Percentiles rank a stretch among this genome's conserved stretches.
phyloP scores from a whole-genome alignment of 495 filamentous ascomycete species.

The Aspergillus hancockii region DNA sequence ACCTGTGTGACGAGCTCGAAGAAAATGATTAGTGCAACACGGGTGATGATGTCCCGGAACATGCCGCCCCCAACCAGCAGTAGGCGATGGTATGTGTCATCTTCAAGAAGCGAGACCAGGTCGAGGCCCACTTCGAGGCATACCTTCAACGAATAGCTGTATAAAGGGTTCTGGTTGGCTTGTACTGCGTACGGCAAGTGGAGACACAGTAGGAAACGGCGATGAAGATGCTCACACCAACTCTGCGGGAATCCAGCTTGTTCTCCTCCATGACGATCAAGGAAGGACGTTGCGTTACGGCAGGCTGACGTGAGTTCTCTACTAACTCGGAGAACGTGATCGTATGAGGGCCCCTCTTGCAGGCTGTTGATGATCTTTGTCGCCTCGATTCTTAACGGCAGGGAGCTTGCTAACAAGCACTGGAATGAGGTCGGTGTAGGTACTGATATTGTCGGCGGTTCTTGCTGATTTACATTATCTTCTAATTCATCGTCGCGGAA shows the following conservation, averaged over 20 bases:
- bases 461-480: background rate
- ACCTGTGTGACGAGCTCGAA: slow-evolving; percentile 39
- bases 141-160: slow-evolving; percentile 49
- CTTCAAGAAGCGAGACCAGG: slow-evolving; percentile 42
- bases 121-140: slow-evolving; percentile 44
- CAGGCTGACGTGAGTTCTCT: slow-evolving; percentile 36
- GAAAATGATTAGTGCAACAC: slow-evolving; percentile 32
- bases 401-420: slow-evolving; percentile 40
- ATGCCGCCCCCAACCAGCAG: slow-evolving; percentile 47
- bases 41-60: slow-evolving; percentile 47
- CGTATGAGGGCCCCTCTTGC: slow-evolving; percentile 45
- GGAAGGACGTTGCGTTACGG: slow-evolving; percentile 24
- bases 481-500: slow-evolving; percentile 44
- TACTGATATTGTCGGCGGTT: background rate
- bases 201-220: slow-evolving; percentile 49
- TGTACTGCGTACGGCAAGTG: slow-evolving; percentile 49
- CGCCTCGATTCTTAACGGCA: slow-evolving; percentile 43
- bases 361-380: slow-evolving; percentile 45
- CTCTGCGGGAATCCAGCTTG: slow-evolving; percentile 24
- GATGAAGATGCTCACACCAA: slow-evolving; percentile 39
- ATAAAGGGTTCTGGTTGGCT: slow-evolving; percentile 44
- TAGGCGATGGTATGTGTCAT: slow-evolving; percentile 40
- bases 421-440: slow-evolving; percentile 36
- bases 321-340: slow-evolving; percentile 42
- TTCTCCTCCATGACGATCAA: slow-evolving; percentile 7